phyloP scores from a whole-genome alignment of 2,329 filamentous ascomycete genomes.

The Alternaria tenuissima region DNA sequence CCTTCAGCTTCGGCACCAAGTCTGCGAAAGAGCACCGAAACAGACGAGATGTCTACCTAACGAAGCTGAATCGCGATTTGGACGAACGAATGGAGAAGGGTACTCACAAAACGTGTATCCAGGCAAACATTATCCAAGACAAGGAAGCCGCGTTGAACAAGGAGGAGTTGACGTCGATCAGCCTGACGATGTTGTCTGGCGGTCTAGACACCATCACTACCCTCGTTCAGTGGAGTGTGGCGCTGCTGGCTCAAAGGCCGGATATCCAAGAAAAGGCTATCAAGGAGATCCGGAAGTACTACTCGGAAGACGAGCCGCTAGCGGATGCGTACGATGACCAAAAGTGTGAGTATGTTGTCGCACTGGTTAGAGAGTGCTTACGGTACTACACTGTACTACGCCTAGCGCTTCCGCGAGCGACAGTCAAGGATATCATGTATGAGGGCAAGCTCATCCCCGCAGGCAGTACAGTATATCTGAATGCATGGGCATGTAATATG shows the following conservation, averaged over 20 bases:
- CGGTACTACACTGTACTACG: constrained; percentile 70
- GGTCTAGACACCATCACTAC: constrained; percentile 73
- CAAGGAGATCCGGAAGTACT: constrained; percentile 64
- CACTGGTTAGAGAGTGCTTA: constrained; percentile 69
- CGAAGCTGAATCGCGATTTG: constrained; percentile 64
- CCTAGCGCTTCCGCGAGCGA: constrained; percentile 68
- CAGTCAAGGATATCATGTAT: constrained; percentile 67
- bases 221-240: constrained; percentile 70
- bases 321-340: constrained; percentile 70
- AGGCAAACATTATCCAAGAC: constrained; percentile 71
- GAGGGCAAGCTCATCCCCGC: constrained; percentile 66
- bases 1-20: constrained; percentile 66
- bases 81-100: constrained; percentile 69
- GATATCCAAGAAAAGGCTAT: constrained; percentile 70
- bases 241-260: constrained; percentile 65
- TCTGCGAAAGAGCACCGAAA: constrained; percentile 68
- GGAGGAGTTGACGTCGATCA: constrained; percentile 71
- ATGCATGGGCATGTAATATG: constrained; percentile 75
- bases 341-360: constrained; percentile 69
- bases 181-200: constrained; percentile 72
- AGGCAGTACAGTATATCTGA: constrained; percentile 71
- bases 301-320: constrained; percentile 62
- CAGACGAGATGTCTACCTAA: constrained; percentile 68
- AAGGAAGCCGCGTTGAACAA: constrained; percentile 69
- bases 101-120: constrained; percentile 70